phyloP scores from a whole-genome alignment of 2,329 filamentous ascomycete genomes.

The Dactylellina cionopaga region DNA sequence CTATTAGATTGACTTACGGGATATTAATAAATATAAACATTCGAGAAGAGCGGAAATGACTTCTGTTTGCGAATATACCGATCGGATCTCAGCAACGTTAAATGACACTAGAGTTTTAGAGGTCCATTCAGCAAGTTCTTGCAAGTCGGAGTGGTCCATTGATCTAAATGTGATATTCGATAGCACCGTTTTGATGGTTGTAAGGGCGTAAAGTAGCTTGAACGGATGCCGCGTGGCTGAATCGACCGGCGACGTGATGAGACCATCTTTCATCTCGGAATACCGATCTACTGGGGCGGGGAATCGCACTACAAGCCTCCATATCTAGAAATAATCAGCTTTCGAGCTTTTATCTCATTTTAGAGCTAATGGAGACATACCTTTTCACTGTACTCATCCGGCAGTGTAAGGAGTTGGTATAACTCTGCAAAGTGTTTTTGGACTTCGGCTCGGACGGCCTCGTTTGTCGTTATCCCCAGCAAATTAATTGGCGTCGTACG shows the following conservation, averaged over 20 bases:
- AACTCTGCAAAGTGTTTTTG: conserved; percentile 83
- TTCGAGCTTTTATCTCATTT: not conserved
- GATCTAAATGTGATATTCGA: not conserved
- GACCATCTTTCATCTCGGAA: conserved; percentile 36
- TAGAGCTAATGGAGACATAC: not conserved
- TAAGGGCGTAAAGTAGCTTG: conserved; percentile 38
- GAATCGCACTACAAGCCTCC: conserved; percentile 41
- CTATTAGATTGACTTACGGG: conserved; percentile 23
- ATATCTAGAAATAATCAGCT: conserved; percentile 25
- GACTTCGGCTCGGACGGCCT: conserved; percentile 77
- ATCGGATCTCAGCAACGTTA: conserved; percentile 12
- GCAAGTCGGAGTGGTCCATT: conserved; percentile 23
- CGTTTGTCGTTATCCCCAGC: conserved; percentile 42
- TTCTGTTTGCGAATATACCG: conserved; percentile 26
- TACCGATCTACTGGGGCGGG: conserved; percentile 35
- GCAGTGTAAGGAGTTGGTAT: conserved; percentile 80
- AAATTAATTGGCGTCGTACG: conserved; percentile 34
- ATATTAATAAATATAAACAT: conserved; percentile 41
- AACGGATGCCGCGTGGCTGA: conserved; percentile 34
- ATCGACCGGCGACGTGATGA: conserved; percentile 24
- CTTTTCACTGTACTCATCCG: conserved; percentile 61
- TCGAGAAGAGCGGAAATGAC: conserved; percentile 34
- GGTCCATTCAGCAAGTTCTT: conserved; percentile 34
- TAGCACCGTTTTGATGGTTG: conserved; percentile 23
- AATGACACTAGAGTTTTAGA: conserved; percentile 40